These are phyloP conservation scores for Excoecaria agallocha DNA, from an alignment of 345 rosid species.

Conservation along the genomic window DNA sequence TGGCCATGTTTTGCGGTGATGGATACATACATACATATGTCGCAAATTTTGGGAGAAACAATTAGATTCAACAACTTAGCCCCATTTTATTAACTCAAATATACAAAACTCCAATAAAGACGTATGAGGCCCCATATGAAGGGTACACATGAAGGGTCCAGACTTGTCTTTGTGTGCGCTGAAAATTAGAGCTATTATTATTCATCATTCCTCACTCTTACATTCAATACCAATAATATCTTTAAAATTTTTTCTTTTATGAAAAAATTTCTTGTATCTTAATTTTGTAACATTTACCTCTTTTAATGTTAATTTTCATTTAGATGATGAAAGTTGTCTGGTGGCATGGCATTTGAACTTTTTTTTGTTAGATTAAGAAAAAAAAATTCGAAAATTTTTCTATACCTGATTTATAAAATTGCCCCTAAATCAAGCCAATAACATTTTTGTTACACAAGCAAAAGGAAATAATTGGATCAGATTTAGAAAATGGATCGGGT, in stretches of 20 bases:
- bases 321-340: too few species aligned
- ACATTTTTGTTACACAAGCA: too few species aligned
- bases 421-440: too few species aligned
- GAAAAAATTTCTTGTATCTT: too few species aligned
- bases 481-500: too few species aligned
- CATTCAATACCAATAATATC: background rate
- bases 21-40: background rate
- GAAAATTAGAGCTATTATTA: background rate
- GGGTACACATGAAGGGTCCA: background rate
- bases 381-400: too few species aligned
- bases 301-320: too few species aligned
- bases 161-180: background rate
- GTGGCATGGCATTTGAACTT: too few species aligned
- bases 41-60: background rate
- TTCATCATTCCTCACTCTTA: background rate
- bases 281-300: too few species aligned
- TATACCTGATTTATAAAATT: too few species aligned
- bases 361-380: too few species aligned
- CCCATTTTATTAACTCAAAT: constrained; percentile 3
- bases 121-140: background rate
- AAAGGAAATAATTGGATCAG: too few species aligned
- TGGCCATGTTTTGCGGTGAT: background rate
- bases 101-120: background rate
- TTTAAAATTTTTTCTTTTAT: background rate
- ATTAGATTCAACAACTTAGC: background rate